Evolutionary conservation across 495 filamentous ascomycete genomes (phyloP).

Genomic region (Lasiosphaeria hispida): DNA sequence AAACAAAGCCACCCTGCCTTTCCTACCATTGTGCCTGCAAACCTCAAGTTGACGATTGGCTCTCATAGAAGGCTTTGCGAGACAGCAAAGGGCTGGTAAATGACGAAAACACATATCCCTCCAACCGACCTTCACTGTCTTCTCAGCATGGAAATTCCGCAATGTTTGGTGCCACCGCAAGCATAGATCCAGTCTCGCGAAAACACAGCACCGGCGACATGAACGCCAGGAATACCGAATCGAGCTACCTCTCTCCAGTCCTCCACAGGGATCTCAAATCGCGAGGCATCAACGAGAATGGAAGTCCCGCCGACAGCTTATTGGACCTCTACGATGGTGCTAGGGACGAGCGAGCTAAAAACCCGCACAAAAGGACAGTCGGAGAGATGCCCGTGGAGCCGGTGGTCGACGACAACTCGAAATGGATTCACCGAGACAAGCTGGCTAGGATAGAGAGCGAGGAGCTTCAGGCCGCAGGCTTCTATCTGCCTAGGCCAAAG

Average conservation of each 20-base stretch:
- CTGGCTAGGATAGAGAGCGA: conserved; percentile 88
- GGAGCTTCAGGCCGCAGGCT: conserved; percentile 85
- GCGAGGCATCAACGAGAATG: conserved; percentile 52
- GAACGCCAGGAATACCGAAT: conserved; percentile 19
- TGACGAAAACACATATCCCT: conserved; percentile 18
- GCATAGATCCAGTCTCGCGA: conserved; percentile 16
- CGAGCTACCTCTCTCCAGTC: conserved; percentile 17
- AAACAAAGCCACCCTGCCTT: background rate
- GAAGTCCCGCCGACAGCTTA: conserved; percentile 56
- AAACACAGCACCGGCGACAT: conserved; percentile 22
- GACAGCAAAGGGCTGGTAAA: conserved; percentile 17
- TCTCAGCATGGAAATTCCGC: conserved; percentile 37
- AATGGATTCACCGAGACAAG: conserved; percentile 98
- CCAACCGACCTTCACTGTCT: conserved; percentile 18
- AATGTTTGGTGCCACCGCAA: conserved; percentile 10
- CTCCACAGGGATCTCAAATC: conserved; percentile 36
- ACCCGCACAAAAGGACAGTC: conserved; percentile 12
- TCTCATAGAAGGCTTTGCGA: conserved; percentile 19
- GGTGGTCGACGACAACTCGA: conserved; percentile 56
- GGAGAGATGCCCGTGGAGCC: conserved; percentile 6
- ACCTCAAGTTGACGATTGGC: background rate
- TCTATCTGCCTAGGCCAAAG: conserved; percentile 64
- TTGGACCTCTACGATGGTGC: conserved; percentile 52
- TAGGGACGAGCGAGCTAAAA: conserved; percentile 15
- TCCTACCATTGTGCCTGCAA: no score